These are phyloP conservation scores for Puccinia coronata DNA, from an alignment of 1,284 basidiomycete genomes.

Conservation along the genomic window DNA sequence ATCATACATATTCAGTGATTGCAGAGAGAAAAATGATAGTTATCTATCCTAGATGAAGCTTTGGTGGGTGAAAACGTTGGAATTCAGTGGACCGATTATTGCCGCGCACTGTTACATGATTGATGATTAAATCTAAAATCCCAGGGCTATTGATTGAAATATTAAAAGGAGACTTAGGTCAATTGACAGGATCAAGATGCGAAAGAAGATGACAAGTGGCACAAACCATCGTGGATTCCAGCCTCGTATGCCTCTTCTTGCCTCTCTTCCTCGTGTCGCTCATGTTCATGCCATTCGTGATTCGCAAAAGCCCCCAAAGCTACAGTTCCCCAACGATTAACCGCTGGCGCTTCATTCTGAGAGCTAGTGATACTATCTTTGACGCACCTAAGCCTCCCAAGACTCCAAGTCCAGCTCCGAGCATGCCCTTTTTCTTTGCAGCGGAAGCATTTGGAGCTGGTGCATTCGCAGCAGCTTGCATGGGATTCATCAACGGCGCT, in stretches of 20 bases:
- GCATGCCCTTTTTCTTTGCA: slow-evolving; percentile 34
- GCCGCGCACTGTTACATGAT: too few relatives aligned
- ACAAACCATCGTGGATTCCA: slow-evolving; percentile 28
- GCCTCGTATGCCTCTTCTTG: slow-evolving; percentile 46
- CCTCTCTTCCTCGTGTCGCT: slow-evolving; percentile 26
- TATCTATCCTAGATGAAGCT: too few relatives aligned
- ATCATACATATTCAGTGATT: too few relatives aligned
- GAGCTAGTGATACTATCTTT: neutral
- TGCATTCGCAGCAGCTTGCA: neutral
- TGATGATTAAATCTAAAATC: too few relatives aligned
- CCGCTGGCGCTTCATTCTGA: too few relatives aligned
- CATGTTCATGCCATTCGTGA: slow-evolving; percentile 40
- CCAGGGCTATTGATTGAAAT: too few relatives aligned
- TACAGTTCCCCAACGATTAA: neutral
- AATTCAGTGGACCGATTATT: too few relatives aligned
- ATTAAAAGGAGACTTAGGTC: too few relatives aligned
- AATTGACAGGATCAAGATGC: neutral
- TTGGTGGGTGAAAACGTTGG: too few relatives aligned
- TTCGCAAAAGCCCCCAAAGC: slow-evolving; percentile 40
- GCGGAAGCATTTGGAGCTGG: neutral
- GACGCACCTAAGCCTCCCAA: slow-evolving; percentile 42
- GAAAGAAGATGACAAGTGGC: neutral
- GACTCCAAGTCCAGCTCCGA: slow-evolving; percentile 31
- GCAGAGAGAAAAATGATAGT: too few relatives aligned
- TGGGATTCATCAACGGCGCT: neutral